These are phyloP conservation scores for Erysimum cheiri DNA, from an alignment of 441 rosid species.

Conservation along the genomic window DNA sequence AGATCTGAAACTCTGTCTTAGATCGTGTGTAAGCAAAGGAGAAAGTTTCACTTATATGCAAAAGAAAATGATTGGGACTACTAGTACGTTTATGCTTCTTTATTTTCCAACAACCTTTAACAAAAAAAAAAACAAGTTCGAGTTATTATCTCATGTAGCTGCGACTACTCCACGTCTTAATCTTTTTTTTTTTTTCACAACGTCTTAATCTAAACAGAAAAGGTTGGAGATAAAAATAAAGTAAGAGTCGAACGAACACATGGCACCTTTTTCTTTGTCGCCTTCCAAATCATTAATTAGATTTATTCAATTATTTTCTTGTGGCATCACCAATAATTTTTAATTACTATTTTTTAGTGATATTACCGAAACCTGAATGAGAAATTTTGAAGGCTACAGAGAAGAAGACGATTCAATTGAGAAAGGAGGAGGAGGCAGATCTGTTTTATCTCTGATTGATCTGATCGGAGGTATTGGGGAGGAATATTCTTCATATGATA, in stretches of 20 bases:
- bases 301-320: neutral
- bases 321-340: constrained; percentile 23
- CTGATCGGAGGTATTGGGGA: constrained; percentile 34
- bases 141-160: neutral
- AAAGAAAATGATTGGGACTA: too few species aligned
- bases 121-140: neutral
- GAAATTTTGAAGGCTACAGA: neutral
- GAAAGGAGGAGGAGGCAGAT: constrained; percentile 23
- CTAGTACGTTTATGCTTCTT: neutral
- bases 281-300: constrained; percentile 51
- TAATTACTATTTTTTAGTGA: constrained; percentile 9
- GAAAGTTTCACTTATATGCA: neutral
- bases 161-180: constrained; percentile 28
- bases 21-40: neutral
- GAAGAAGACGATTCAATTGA: constrained; percentile 15
- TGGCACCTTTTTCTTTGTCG: constrained; percentile 53
- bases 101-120: neutral
- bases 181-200: too few species aligned
- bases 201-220: too few species aligned
- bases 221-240: neutral
- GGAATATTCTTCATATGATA: constrained; percentile 26
- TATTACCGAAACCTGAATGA: constrained; percentile 25
- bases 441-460: constrained; percentile 21
- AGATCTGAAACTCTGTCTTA: neutral
- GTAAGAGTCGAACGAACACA: constrained; percentile 33